Evolutionary conservation across 129 eudicot species (phyloP).

Genomic region (Centaurea solstitialis): DNA sequence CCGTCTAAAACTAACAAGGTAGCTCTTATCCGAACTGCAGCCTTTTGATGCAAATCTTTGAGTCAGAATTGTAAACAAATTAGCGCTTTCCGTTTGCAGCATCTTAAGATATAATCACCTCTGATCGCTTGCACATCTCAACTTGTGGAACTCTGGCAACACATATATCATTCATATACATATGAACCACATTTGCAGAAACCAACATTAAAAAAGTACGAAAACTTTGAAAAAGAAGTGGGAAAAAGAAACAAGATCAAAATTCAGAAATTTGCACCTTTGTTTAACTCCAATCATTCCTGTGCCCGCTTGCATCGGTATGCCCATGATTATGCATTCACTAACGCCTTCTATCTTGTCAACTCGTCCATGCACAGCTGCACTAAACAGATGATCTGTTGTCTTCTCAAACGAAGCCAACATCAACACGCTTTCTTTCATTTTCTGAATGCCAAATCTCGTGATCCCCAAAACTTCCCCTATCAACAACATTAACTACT

Average conservation of each 20-base stretch:
- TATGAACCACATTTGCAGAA: background rate
- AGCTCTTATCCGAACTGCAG: background rate
- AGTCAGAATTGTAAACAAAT: background rate
- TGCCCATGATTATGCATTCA: constrained; percentile 98
- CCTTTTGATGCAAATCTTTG: background rate
- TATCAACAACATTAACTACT: constrained; percentile 19
- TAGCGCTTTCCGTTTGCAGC: background rate
- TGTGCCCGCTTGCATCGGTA: constrained; percentile 86
- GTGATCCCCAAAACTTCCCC: constrained; percentile 92
- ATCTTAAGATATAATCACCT: constrained; percentile 49
- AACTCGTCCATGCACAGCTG: constrained; percentile 80
- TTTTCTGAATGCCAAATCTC: constrained; percentile 79
- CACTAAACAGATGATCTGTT: constrained; percentile 89
- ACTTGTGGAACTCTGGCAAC: constrained; percentile 53
- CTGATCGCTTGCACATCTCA: constrained; percentile 41
- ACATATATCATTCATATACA: background rate
- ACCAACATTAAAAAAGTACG: background rate
- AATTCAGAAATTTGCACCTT: constrained; percentile 40
- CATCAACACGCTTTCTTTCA: constrained; percentile 92
- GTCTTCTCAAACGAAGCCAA: constrained; percentile 96
- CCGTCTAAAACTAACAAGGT: background rate
- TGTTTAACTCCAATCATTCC: constrained; percentile 81
- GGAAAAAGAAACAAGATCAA: too few relatives aligned
- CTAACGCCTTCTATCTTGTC: constrained; percentile 94
- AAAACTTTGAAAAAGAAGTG: too few relatives aligned